A percentile compares a stretch with the other conserved stretches of the same genome.
Conservation (phyloP, 306 rosid genomes). For the Cucurbita maxima region DNA sequence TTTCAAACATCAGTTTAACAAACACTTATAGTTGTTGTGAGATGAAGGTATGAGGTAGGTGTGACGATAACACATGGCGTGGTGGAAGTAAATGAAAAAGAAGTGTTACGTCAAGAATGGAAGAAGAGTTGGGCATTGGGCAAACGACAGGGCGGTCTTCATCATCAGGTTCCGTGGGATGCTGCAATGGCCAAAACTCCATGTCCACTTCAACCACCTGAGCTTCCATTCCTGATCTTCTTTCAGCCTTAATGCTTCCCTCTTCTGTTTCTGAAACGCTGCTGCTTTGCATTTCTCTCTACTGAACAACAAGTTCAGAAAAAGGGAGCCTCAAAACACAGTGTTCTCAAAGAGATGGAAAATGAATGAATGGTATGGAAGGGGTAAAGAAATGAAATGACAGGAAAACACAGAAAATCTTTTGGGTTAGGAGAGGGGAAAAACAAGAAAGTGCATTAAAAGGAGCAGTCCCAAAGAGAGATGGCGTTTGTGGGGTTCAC, state of each 20-base stretch:
- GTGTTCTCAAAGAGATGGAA: background rate
- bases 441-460: conserved; percentile 22
- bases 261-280: conserved; percentile 22
- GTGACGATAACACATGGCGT: too few species aligned
- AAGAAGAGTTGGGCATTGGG: conserved; percentile 66
- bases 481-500: too few species aligned
- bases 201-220: conserved; percentile 34
- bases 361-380: background rate
- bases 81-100: background rate
- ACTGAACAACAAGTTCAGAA: background rate
- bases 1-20: background rate
- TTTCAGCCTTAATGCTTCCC: background rate
- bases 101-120: conserved; percentile 47
- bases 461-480: conserved; percentile 15
- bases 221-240: background rate
- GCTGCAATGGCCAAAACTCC: conserved; percentile 80
- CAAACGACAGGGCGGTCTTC: conserved; percentile 91
- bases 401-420: conserved; percentile 6
- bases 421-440: background rate
- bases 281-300: conserved; percentile 22
- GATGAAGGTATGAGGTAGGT: too few species aligned
- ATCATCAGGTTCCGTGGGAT: conserved; percentile 79
- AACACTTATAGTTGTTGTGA: too few species aligned
- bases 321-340: background rate
- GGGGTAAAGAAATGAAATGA: background rate